phyloP scores from a whole-genome alignment of 306 rosid species.

The Leucaena leucocephala region DNA sequence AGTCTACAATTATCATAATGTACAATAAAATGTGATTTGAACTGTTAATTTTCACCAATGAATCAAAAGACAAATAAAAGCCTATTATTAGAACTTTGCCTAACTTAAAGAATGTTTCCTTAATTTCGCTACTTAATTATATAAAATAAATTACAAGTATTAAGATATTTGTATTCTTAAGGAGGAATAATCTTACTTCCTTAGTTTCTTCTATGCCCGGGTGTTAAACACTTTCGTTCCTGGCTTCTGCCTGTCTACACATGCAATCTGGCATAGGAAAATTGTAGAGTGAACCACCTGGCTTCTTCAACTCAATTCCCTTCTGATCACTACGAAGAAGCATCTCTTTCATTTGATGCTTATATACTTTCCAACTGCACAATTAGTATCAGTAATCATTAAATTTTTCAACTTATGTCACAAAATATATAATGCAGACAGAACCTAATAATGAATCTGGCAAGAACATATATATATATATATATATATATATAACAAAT shows the following conservation, averaged over 20 bases:
- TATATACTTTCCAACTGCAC: conserved; percentile 74
- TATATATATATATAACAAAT: neutral
- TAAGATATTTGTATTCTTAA: conserved; percentile 39
- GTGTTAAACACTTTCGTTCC: conserved; percentile 37
- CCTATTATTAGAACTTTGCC: conserved; percentile 5
- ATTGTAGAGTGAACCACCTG: conserved; percentile 72
- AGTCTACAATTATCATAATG: conserved; percentile 33
- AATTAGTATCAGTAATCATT: neutral
- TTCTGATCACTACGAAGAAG: conserved; percentile 77
- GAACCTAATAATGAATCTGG: neutral
- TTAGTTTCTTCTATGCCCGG: conserved; percentile 32
- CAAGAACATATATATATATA: neutral
- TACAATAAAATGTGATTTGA: conserved; percentile 34
- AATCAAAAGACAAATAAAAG: conserved; percentile 4
- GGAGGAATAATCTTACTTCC: conserved; percentile 18
- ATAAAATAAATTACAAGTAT: conserved; percentile 50
- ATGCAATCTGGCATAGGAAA: conserved; percentile 99
- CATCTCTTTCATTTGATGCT: conserved; percentile 78
- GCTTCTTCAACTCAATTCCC: conserved; percentile 77
- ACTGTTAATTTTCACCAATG: conserved; percentile 28
- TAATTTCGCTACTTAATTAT: conserved; percentile 27
- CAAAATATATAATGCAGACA: neutral
- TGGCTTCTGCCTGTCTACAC: conserved; percentile 65
- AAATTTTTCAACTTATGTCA: neutral
- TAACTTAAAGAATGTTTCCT: conserved; percentile 35